Conservation (phyloP, 1,284 basidiomycete genomes). For the Fomitopsis pinicola region DNA sequence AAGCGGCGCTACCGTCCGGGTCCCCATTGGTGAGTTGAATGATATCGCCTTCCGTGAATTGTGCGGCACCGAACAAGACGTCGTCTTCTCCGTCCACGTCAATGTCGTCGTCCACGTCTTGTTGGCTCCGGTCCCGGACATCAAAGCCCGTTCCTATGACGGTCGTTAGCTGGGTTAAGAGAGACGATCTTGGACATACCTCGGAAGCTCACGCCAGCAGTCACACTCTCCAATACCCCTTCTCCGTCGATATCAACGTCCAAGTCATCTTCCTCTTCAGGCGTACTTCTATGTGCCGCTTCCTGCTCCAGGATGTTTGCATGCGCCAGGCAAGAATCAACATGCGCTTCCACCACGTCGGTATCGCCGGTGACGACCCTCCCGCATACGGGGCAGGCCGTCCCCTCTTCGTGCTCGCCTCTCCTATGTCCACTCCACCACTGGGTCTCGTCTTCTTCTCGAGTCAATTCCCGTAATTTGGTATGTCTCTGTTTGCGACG, state of each 20-base stretch:
- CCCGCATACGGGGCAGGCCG: slow-evolving; percentile 65
- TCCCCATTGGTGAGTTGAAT: slow-evolving; percentile 23
- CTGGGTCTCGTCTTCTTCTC: slow-evolving; percentile 49
- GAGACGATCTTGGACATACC: slow-evolving; percentile 22
- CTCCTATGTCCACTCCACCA: slow-evolving; percentile 21
- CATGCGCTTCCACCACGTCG: slow-evolving; percentile 71
- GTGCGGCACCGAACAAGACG: slow-evolving; percentile 56
- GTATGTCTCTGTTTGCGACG: slow-evolving; percentile 60
- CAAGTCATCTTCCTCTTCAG: slow-evolving; percentile 27
- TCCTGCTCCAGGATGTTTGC: slow-evolving; percentile 38
- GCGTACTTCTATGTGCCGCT: slow-evolving; percentile 30
- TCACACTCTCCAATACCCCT: not conserved
- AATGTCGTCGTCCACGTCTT: slow-evolving; percentile 60
- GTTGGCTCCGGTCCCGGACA: slow-evolving; percentile 46
- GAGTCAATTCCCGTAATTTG: slow-evolving; percentile 59
- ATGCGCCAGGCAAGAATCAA: slow-evolving; percentile 68
- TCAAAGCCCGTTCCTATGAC: slow-evolving; percentile 58
- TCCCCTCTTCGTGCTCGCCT: slow-evolving; percentile 31
- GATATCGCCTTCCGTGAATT: slow-evolving; percentile 73
- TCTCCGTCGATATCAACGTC: slow-evolving; percentile 31
- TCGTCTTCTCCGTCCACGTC: slow-evolving; percentile 74
- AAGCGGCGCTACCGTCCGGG: slow-evolving; percentile 6
- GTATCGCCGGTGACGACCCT: slow-evolving; percentile 53
- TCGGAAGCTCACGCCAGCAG: slow-evolving; percentile 29
- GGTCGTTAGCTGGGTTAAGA: not conserved